A percentile compares a stretch with the other conserved stretches of the same genome.
Conservation (phyloP, 805 yeast species). For the Lipomyces sp. region DNA sequence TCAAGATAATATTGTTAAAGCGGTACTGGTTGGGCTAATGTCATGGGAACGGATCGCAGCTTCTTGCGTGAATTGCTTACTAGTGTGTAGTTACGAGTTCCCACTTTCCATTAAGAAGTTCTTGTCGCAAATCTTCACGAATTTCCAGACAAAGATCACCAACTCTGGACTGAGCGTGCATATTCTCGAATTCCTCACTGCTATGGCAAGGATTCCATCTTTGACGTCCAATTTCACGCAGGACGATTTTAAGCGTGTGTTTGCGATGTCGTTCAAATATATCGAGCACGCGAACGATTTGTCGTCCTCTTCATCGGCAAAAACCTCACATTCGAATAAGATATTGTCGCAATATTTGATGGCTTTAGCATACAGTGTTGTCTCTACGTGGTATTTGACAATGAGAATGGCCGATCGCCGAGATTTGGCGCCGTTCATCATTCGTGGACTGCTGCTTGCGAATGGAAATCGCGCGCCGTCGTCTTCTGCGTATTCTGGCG, state of each 20-base stretch:
- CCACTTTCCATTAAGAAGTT: conserved; percentile 74
- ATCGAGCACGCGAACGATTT: conserved; percentile 70
- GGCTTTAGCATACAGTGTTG: conserved; percentile 67
- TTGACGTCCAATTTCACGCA: conserved; percentile 72
- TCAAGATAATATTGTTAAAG: conserved; percentile 65
- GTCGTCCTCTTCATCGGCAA: conserved; percentile 30
- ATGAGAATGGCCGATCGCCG: conserved; percentile 63
- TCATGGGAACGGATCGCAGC: conserved; percentile 81
- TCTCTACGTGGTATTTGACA: conserved; percentile 73
- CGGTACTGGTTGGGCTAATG: conserved; percentile 63
- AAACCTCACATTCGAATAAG: conserved; percentile 40
- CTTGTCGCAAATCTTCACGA: conserved; percentile 61
- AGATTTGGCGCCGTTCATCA: conserved; percentile 64
- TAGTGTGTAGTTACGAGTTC: conserved; percentile 78
- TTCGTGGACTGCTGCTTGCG: conserved; percentile 58
- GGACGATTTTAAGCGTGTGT: conserved; percentile 78
- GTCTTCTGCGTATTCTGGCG: conserved; percentile 34
- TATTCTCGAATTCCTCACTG: conserved; percentile 72
- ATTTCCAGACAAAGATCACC: conserved; percentile 74
- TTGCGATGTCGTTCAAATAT: conserved; percentile 81
- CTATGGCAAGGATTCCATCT: conserved; percentile 67
- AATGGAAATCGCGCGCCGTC: conserved; percentile 44
- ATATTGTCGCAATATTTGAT: conserved; percentile 64
- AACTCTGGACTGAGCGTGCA: conserved; percentile 71
- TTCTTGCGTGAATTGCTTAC: conserved; percentile 75